Base-by-base conservation (phyloP, 352 stramenopile species). In the Globisporangium okanoganense region DNA sequence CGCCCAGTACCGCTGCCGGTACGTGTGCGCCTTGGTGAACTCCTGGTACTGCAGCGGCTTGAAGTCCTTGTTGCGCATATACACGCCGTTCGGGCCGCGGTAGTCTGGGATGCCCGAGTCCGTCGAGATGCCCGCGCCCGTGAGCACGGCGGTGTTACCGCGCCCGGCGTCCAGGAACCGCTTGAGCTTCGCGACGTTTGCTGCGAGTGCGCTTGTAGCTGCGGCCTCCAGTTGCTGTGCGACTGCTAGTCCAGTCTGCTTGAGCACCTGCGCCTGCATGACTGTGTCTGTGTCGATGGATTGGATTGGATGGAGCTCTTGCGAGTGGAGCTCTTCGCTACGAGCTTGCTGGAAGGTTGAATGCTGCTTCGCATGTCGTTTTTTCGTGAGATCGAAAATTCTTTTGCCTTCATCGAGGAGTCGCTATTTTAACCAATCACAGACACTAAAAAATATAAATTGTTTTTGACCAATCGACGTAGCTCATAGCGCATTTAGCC, bases 61-160 rank as follows among this genome's bases (percentile, higher is more conserved):
- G 40, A 91, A 93, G 78, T 98, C 93, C 43, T 91, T 91, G 62
- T 91, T 90, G 62, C 85, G 77, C 70, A 95, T 93, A 79, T 99
- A 99, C 16, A 97, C 96, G 59, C 96, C 96, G 25, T 96, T 87
- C 22, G 93, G 88, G 8, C 95, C 96, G 45, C 97, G 78, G 73
- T 99, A 99, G 73, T 99, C 97, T 0, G 97, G 96, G 73, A 99
- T 99, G 12, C 96, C 96, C 22, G 85, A 98, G 71, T 98, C 96
- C 18, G 96, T 99, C 10, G 90, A 98, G 47, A 99, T 90, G n/a
- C 97, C 96, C 0, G 97, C 96, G 24, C 96, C 96, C 0, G 95
- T 98, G 38, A 99, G 70, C 55, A 94, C 87, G 22, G 91, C 63
- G 5, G 77, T 82, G 45, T 76, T 76, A 38, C 83, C 81, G 33